Base-by-base conservation (phyloP, 768 basidiomycete genomes). In the Tubosaeta sp. region DNA sequence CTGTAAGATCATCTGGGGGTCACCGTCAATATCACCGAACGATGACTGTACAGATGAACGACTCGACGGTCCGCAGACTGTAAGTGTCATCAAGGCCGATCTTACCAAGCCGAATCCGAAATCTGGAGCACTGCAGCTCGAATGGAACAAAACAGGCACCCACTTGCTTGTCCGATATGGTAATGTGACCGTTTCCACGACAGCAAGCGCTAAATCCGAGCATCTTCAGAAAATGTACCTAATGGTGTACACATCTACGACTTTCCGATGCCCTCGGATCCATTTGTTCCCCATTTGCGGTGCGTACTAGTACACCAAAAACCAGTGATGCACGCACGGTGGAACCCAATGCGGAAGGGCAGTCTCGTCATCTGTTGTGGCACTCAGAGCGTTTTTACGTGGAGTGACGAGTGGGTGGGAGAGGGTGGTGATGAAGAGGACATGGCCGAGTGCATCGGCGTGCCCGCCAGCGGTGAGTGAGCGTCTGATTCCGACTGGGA, bases 361-460 rank as follows among this genome's bases (percentile, higher is more conserved):
- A 83, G 74, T 48, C 68, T 94, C 22, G 81, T 76, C 0, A 59
- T 88, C 9, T 86, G 86, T 56, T 88, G 84, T 59, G 85, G 84
- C 11, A 77, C 69, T 45, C 78, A 79, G 50, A 82, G 85, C 49
- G 64, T 90, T 22, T 89, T 86, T 66, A 81, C 77, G 8, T 93
- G 90, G 90, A 89, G 85, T 57, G 88, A 90, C 55, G 89, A 91
- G 60, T 90, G 86, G 87, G 69, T 82, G 14, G 77, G 75, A 27
- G 82, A 82, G 42, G 74, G 68, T 6, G 79, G 76, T 5, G 78
- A 79, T 41, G 84, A 82, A 62, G 71, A 73, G 55, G 91, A 92
- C 62, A 86, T 92, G 71, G 91, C 91, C 3, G 94, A 95, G 67
- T 95, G 91, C 60, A 81, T 95, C 32, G 90, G 90, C 7, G 82